These are phyloP conservation scores for Pseudogymnoascus sp. DNA, from an alignment of 2,329 filamentous ascomycete genomes.

Conservation along the genomic window DNA sequence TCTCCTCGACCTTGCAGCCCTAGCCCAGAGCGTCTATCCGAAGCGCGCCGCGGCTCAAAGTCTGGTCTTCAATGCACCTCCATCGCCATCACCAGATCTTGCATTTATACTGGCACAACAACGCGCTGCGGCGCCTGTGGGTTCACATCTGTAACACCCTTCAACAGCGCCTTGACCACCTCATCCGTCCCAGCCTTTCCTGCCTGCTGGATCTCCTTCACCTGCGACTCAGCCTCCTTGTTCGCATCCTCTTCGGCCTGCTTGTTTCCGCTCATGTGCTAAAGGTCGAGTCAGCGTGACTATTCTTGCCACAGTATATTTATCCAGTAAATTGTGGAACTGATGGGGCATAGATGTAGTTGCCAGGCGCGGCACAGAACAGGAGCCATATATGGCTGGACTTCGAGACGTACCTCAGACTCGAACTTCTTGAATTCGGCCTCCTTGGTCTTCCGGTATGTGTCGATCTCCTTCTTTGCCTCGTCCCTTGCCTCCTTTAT, in stretches of 20 bases:
- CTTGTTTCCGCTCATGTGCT: constrained; percentile 92
- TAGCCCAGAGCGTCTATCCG: background rate
- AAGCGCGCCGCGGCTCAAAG: constrained; percentile 20
- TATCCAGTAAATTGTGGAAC: background rate
- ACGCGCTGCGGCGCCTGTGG: constrained; percentile 50
- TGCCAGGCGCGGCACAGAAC: background rate
- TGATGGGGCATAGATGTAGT: background rate
- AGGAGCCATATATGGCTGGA: background rate
- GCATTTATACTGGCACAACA: constrained; percentile 27
- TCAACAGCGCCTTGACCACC: constrained; percentile 76
- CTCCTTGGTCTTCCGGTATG: constrained; percentile 84
- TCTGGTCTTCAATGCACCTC: background rate
- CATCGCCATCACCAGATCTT: background rate
- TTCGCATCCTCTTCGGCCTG: constrained; percentile 70
- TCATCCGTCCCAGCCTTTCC: constrained; percentile 71
- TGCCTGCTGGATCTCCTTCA: constrained; percentile 72
- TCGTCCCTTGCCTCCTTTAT: constrained; percentile 95
- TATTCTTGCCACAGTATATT: background rate
- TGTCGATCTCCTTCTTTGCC: constrained; percentile 95
- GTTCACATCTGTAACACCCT: constrained; percentile 77
- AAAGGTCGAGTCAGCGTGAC: constrained; percentile 9
- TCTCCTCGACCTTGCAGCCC: background rate
- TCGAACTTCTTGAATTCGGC: constrained; percentile 93
- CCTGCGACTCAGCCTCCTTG: constrained; percentile 71
- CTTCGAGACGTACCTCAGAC: constrained; percentile 44